Evolutionary conservation across 352 stramenopile genomes (phyloP).

Genomic region (Phytophthora chlamydospora): DNA sequence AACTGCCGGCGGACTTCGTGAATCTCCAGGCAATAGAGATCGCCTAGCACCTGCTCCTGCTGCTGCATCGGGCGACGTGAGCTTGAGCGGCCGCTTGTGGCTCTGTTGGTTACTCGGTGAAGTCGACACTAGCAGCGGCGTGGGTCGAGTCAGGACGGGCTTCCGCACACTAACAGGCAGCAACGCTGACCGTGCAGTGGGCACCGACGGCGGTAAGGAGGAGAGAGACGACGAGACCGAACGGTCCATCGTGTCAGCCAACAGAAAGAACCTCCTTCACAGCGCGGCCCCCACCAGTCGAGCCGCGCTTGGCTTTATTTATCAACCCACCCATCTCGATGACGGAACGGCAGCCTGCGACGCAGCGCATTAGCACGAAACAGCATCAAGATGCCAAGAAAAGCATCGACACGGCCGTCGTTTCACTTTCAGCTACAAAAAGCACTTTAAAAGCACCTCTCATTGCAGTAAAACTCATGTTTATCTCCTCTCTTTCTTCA

Average conservation of each 20-base stretch:
- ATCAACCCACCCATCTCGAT: constrained; percentile 7
- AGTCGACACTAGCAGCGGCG: constrained; percentile 12
- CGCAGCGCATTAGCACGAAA: not conserved
- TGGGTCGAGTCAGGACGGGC: constrained; percentile 1
- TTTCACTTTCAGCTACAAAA: not conserved
- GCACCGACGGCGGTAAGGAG: constrained; percentile 14
- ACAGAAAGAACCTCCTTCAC: not conserved
- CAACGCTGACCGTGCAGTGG: constrained; percentile 4
- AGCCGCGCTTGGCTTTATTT: constrained; percentile 20
- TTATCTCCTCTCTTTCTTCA: constrained; percentile 16
- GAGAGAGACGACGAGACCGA: constrained; percentile 19
- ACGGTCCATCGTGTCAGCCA: constrained; percentile 25
- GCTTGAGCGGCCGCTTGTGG: constrained; percentile 19
- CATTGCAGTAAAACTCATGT: not conserved
- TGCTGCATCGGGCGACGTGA: constrained; percentile 17
- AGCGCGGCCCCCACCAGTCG: not conserved
- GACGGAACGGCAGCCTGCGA: not conserved
- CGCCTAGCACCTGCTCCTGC: constrained; percentile 1
- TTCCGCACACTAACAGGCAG: constrained; percentile 23
- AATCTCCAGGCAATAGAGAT: not conserved
- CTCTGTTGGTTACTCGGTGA: constrained; percentile 27
- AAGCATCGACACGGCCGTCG: no score
- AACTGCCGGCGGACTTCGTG: not conserved
- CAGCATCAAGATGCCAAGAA: not conserved
- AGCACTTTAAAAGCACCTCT: not conserved